Base-by-base conservation (phyloP, 2,329 filamentous ascomycete genomes). In the Orbilia blumenaviensis region DNA sequence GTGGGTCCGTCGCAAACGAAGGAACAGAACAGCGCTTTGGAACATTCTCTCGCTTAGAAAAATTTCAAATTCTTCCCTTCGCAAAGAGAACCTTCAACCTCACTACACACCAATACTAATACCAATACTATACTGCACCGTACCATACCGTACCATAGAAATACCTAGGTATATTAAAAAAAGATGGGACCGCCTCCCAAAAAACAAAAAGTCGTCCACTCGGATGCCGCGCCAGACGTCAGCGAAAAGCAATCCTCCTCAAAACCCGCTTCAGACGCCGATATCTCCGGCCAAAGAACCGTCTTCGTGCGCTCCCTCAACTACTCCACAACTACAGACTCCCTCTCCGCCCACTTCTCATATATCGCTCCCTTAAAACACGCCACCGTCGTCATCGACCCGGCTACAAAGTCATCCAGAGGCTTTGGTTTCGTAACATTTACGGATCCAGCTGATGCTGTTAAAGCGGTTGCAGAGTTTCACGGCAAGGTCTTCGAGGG, bases 361-460 rank as follows among this genome's bases (percentile, higher is more conserved):
- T 89, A 97, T 82, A 91, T 93, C 74, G 98, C 92, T 81, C 94
- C 96, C 6, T 89, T 99, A 82, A 98, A 97, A 83, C 94, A 98
- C 83, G 94, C 95, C 62, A 92, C 91, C n/a, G 93, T 96, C 3
- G 93, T 99, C 41, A 85, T 91, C 68, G 94, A 99, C 82, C 89
- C 91, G 14, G 86, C 89, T 78, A 96, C 94, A 1, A 97, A 97
- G 81, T 86, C 90, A 79, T 97, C 93, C 12, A 91, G 92, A 81
- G 94, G 95, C 16, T 99, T 93, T 83, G 95, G 95, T 63, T 99
- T 99, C 83, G 94, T 99, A 69, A 98, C 95, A 1, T 95, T 99
- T 81, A 92, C 94, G 80, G 95, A 99, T 82, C 88, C 91, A 29
- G 94, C 97, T 79, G 95, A 99, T 85, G 94, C 94, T 10, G 85